A percentile compares a stretch with the other conserved stretches of the same genome.
phyloP scores from a whole-genome alignment of 768 basidiomycete species.

The Chalciporus pseudorubinellus region DNA sequence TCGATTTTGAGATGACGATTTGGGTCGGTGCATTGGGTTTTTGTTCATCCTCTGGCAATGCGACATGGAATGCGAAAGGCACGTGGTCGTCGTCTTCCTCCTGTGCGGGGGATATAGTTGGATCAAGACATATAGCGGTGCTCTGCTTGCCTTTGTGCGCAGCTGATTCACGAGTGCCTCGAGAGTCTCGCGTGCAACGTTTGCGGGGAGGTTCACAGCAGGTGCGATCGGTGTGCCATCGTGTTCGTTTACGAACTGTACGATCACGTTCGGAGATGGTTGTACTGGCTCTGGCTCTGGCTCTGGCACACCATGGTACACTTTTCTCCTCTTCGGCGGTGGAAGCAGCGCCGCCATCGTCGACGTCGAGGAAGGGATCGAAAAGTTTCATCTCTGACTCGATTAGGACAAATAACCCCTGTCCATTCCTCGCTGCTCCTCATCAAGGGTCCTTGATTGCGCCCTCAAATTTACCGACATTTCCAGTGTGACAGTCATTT shows the following conservation, averaged over 20 bases:
- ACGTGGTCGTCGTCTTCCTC: constrained; percentile 84
- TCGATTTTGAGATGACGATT: constrained; percentile 80
- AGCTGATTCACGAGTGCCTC: constrained; percentile 90
- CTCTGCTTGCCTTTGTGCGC: constrained; percentile 57
- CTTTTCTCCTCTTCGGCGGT: constrained; percentile 85
- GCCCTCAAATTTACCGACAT: neutral
- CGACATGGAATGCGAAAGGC: constrained; percentile 88
- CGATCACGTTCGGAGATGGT: constrained; percentile 68
- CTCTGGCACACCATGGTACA: constrained; percentile 70
- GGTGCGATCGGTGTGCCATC: constrained; percentile 81
- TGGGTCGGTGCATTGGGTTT: constrained; percentile 61
- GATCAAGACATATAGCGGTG: constrained; percentile 13
- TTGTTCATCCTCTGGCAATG: constrained; percentile 56
- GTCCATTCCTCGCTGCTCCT: neutral
- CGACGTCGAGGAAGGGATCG: neutral
- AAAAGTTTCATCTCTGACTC: neutral
- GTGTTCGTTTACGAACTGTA: constrained; percentile 90
- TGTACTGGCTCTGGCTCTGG: constrained; percentile 50
- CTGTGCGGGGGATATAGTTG: constrained; percentile 8
- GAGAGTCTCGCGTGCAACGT: constrained; percentile 78
- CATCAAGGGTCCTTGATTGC: constrained; percentile 14
- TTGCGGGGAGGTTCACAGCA: constrained; percentile 84
- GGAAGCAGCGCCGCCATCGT: constrained; percentile 82
- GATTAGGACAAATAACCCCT: constrained; percentile 22
- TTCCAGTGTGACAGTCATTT: neutral